phyloP scores from a whole-genome alignment of 2,329 filamentous ascomycete genomes.

The Hypomyces perniciosus region DNA sequence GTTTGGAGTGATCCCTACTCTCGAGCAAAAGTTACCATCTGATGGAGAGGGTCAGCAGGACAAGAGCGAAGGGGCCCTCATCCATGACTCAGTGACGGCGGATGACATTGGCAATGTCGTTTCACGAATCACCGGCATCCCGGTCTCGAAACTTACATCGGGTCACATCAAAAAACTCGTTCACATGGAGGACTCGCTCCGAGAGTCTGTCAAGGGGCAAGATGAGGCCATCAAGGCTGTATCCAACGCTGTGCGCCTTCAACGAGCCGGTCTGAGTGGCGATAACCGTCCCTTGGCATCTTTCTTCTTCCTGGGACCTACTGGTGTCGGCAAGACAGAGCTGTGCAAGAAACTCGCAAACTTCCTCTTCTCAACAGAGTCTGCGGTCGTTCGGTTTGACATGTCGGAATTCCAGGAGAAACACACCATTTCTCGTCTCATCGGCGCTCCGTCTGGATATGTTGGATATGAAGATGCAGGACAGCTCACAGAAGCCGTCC shows the following conservation, averaged over 20 bases:
- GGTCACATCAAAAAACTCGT: conserved; percentile 93
- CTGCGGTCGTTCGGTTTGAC: conserved; percentile 87
- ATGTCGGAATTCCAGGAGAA: conserved; percentile 99
- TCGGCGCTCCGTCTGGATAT: conserved; percentile 89
- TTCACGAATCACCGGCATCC: conserved; percentile 85
- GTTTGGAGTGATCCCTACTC: conserved; percentile 76
- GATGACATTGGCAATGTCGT: conserved; percentile 94
- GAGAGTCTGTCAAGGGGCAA: conserved; percentile 81
- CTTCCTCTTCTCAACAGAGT: conserved; percentile 89
- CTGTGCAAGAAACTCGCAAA: conserved; percentile 92
- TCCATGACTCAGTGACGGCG: conserved; percentile 91
- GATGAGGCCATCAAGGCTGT: conserved; percentile 90
- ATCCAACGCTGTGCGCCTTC: conserved; percentile 87
- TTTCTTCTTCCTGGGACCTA: conserved; percentile 97
- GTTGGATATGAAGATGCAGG: conserved; percentile 96
- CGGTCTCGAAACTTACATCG: conserved; percentile 83
- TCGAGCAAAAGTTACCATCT: conserved; percentile 73
- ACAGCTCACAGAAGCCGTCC: conserved; percentile 90
- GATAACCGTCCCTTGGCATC: conserved; percentile 88
- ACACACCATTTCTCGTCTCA: conserved; percentile 87
- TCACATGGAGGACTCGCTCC: conserved; percentile 87
- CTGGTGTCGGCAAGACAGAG: conserved; percentile 95
- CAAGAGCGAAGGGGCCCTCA: conserved; percentile 49
- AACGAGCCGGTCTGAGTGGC: conserved; percentile 83
- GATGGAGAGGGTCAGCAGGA: conserved; percentile 50